phyloP scores from a whole-genome alignment of 2,329 filamentous ascomycete species.

The Biscogniauxia marginata region DNA sequence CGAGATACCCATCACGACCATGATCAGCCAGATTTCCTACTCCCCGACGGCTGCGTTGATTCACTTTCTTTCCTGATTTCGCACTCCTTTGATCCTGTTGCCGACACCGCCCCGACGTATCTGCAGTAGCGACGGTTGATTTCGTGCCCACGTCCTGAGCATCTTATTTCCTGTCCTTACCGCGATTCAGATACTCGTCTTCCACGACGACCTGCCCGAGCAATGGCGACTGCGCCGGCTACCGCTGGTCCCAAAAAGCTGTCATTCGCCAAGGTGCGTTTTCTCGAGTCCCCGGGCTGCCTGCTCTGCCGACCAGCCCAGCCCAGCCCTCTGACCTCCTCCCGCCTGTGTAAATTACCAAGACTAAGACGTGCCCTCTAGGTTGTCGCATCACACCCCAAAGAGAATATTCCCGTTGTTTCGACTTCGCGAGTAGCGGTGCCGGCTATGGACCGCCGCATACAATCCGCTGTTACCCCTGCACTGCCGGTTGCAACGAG shows the following conservation, averaged over 20 bases:
- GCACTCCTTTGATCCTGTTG: conserved; percentile 25
- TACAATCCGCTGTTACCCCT: conserved; percentile 20
- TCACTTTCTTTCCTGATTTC: conserved; percentile 55
- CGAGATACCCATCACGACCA: conserved; percentile 46
- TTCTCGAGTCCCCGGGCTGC: no score
- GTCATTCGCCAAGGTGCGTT: conserved; percentile 34
- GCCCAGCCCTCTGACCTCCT: no score
- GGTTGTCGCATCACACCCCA: conserved; percentile 34
- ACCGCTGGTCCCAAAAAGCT: conserved; percentile 31
- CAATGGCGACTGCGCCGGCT: conserved; percentile 30
- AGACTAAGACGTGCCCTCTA: conserved; percentile 13
- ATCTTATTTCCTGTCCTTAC: conserved; percentile 15
- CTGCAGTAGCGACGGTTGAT: background rate
- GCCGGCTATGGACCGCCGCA: conserved; percentile 30
- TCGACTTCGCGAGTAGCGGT: conserved; percentile 31
- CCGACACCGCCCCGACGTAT: background rate
- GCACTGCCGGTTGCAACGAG: conserved; percentile 13
- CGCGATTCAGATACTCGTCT: conserved; percentile 13
- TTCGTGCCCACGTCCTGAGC: background rate
- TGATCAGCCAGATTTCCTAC: conserved; percentile 52
- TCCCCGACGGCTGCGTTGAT: conserved; percentile 53
- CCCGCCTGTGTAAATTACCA: background rate
- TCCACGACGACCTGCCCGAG: conserved; percentile 9
- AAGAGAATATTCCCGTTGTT: conserved; percentile 26
- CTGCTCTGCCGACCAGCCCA: background rate